These are phyloP conservation scores for Tulasnella calospora DNA, from an alignment of 768 basidiomycete genomes.

Conservation along the genomic window DNA sequence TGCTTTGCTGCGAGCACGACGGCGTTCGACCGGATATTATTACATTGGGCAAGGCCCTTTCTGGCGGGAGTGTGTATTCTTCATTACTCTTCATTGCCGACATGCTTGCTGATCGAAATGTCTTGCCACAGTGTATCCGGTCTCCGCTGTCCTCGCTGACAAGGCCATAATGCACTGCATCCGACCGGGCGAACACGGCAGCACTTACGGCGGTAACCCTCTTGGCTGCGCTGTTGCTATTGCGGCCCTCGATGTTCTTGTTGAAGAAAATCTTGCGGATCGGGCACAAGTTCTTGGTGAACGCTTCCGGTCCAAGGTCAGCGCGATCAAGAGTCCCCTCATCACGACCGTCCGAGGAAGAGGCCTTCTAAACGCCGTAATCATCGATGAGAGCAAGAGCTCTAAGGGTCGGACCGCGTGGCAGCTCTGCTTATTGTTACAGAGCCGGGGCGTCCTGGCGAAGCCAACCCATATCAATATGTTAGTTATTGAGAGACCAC, in stretches of 20 bases:
- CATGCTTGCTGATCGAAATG: not conserved
- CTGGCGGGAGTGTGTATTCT: slow-evolving; percentile 71
- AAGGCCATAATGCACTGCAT: slow-evolving; percentile 93
- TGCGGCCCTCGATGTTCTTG: slow-evolving; percentile 84
- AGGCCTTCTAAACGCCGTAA: slow-evolving; percentile 88
- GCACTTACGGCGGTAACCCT: slow-evolving; percentile 95
- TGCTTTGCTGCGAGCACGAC: slow-evolving; percentile 88
- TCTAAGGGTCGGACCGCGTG: slow-evolving; percentile 79
- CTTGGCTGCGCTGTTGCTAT: slow-evolving; percentile 95
- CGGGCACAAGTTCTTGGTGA: slow-evolving; percentile 76
- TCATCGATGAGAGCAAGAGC: slow-evolving; percentile 81
- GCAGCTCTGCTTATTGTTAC: slow-evolving; percentile 90
- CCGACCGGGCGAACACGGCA: slow-evolving; percentile 90
- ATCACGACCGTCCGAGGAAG: slow-evolving; percentile 76
- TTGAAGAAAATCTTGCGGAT: slow-evolving; percentile 78
- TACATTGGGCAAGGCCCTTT: slow-evolving; percentile 92
- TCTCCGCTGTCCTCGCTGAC: slow-evolving; percentile 89
- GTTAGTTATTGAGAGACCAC: slow-evolving; percentile 45
- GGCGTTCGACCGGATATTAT: slow-evolving; percentile 85
- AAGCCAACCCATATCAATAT: slow-evolving; percentile 96
- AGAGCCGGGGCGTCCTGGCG: slow-evolving; percentile 85
- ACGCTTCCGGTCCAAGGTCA: slow-evolving; percentile 64
- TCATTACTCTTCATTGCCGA: not conserved
- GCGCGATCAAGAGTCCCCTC: slow-evolving; percentile 60
- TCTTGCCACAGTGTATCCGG: slow-evolving; percentile 70